Evolutionary conservation across 306 rosid genomes (phyloP).

Genomic region (Rosa chinensis): DNA sequence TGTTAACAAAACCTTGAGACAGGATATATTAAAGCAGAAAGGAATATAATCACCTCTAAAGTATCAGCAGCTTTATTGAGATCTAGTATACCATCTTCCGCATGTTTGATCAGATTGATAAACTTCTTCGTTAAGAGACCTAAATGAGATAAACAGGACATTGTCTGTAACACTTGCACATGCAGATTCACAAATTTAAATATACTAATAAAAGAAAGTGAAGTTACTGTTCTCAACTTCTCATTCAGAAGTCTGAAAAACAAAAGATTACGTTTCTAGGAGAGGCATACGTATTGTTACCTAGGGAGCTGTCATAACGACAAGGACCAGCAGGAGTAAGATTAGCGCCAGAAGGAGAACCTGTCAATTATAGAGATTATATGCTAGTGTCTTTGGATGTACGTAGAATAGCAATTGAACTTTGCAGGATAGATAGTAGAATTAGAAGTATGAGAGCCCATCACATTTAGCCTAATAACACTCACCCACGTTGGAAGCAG

Average conservation of each 20-base stretch:
- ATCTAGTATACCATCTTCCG: conserved; percentile 73
- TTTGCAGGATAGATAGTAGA: not conserved
- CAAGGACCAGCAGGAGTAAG: conserved; percentile 96
- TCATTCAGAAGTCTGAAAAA: not conserved
- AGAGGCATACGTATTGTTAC: conserved; percentile 42
- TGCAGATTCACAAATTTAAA: not conserved
- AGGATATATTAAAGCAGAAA: conserved; percentile 23
- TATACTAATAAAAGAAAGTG: not conserved
- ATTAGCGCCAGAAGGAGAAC: conserved; percentile 82
- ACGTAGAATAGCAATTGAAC: not conserved
- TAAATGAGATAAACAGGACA: conserved; percentile 27
- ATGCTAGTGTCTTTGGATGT: conserved; percentile 12
- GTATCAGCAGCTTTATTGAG: conserved; percentile 96
- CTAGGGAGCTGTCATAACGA: conserved; percentile 95
- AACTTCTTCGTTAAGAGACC: conserved; percentile 95
- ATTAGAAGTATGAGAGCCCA: conserved; percentile 14
- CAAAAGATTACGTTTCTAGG: conserved; percentile 10
- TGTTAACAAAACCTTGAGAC: conserved; percentile 26
- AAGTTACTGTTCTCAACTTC: not conserved
- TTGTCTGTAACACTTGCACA: conserved; percentile 19
- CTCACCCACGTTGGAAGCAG: conserved; percentile 70
- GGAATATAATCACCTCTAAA: conserved; percentile 63
- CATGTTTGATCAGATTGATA: conserved; percentile 88
- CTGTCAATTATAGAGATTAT: conserved; percentile 48
- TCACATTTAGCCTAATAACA: conserved; percentile 25